phyloP scores from a whole-genome alignment of 805 yeast genomes.

The Ogataea sp. region DNA sequence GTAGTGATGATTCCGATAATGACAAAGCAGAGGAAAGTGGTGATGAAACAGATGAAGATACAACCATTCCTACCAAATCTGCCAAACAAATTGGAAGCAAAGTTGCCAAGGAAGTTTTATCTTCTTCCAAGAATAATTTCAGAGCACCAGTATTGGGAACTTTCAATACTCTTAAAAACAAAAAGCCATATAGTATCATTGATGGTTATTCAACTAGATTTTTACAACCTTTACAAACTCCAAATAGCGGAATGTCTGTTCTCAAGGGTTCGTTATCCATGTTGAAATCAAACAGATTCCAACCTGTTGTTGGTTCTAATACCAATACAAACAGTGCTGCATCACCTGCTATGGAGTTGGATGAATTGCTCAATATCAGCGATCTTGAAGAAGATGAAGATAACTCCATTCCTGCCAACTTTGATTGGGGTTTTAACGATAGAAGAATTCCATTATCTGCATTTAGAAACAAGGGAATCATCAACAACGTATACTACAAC shows the following conservation, averaged over 20 bases:
- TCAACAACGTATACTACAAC: slow-evolving; percentile 10
- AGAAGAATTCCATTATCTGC: slow-evolving; percentile 79
- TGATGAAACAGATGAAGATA: slow-evolving; percentile 92
- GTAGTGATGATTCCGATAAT: slow-evolving; percentile 11
- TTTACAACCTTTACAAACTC: slow-evolving; percentile 36
- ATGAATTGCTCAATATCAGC: slow-evolving; percentile 81
- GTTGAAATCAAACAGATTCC: neutral
- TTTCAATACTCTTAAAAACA: slow-evolving; percentile 69
- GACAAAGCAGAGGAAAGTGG: slow-evolving; percentile 57
- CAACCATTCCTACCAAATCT: slow-evolving; percentile 66
- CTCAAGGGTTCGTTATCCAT: slow-evolving; percentile 14
- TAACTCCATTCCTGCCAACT: slow-evolving; percentile 14
- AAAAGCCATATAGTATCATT: slow-evolving; percentile 84
- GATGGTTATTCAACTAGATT: slow-evolving; percentile 92
- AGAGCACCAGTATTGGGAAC: slow-evolving; percentile 91
- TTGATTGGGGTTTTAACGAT: slow-evolving; percentile 20
- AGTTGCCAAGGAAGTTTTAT: slow-evolving; percentile 88
- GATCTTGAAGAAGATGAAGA: slow-evolving; percentile 73
- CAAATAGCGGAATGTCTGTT: slow-evolving; percentile 13
- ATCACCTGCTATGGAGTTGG: slow-evolving; percentile 34
- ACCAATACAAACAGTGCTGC: neutral
- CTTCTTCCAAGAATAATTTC: slow-evolving; percentile 75
- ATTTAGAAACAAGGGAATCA: slow-evolving; percentile 70
- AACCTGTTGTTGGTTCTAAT: neutral
- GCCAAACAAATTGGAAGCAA: slow-evolving; percentile 61